Conservation (phyloP, 495 filamentous ascomycete genomes). For the Filosporella fistucella region DNA sequence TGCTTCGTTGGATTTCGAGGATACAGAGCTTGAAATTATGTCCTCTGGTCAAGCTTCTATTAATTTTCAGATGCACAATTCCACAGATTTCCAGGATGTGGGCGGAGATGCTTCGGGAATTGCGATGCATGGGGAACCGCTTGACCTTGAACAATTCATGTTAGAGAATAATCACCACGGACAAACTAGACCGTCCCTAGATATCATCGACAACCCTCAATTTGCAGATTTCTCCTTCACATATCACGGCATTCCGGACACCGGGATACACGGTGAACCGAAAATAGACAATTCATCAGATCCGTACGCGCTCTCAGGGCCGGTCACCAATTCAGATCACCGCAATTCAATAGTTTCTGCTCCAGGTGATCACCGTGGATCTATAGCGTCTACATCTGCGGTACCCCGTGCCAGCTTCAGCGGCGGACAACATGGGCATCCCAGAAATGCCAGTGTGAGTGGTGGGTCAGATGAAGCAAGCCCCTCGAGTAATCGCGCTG, state of each 20-base stretch:
- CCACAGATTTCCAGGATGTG: constrained; percentile 10
- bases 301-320: constrained; percentile 15
- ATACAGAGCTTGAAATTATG: no score
- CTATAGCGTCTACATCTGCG: constrained; percentile 17
- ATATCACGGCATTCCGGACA: constrained; percentile 14
- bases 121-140: constrained; percentile 14
- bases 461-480: constrained; percentile 41
- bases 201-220: constrained; percentile 15
- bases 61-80: constrained; percentile 15
- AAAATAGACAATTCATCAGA: constrained; percentile 13
- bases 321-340: constrained; percentile 16
- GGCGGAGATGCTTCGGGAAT: constrained; percentile 1
- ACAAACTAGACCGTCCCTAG: constrained; percentile 16
- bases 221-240: constrained; percentile 24
- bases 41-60: constrained; percentile 14
- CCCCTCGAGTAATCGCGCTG: constrained; percentile 39
- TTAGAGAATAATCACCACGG: constrained; percentile 14
- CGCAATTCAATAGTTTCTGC: constrained; percentile 18
- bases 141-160: constrained; percentile 24
- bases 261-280: constrained; percentile 12
- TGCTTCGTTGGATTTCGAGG: no score
- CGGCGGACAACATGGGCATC: constrained; percentile 10
- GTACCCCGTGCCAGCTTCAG: constrained; percentile 13
- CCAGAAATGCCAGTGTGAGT: constrained; percentile 17
- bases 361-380: constrained; percentile 13